These are phyloP conservation scores for Xerocomellus amylosporus DNA, from an alignment of 768 basidiomycete genomes.

Conservation along the genomic window DNA sequence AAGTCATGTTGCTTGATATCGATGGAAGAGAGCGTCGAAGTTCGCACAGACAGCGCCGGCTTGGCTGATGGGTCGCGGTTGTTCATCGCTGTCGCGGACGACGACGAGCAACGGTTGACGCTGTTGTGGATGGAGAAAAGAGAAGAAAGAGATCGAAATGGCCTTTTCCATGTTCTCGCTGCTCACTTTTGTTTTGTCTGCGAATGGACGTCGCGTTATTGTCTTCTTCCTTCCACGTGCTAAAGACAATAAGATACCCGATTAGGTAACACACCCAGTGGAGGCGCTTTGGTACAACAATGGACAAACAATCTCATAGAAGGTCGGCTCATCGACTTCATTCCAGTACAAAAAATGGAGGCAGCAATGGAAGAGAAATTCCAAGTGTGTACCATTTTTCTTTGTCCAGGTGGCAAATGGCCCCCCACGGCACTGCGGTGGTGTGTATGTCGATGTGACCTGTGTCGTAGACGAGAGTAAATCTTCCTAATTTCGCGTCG, in stretches of 20 bases:
- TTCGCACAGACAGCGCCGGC: constrained; percentile 21
- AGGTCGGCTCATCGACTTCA: too few relatives aligned
- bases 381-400: not conserved
- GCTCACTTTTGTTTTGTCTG: constrained; percentile 27
- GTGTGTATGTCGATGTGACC: too few relatives aligned
- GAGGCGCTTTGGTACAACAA: constrained; percentile 19
- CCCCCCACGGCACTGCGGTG: too few relatives aligned
- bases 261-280: constrained; percentile 11
- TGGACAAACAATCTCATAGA: constrained; percentile 9
- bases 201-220: constrained; percentile 15
- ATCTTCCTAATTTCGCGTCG: too few relatives aligned
- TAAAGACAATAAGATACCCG: constrained; percentile 24
- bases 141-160: constrained; percentile 13
- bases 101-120: constrained; percentile 22
- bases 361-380: not conserved
- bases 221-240: constrained; percentile 15
- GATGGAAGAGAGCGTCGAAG: constrained; percentile 17
- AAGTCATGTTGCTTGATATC: constrained; percentile 18
- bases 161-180: not conserved
- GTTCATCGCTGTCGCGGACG: constrained; percentile 32
- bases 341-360: not conserved
- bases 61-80: constrained; percentile 24
- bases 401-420: not conserved
- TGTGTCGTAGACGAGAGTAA: too few relatives aligned
- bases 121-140: constrained; percentile 4